These are phyloP conservation scores for Colletotrichum aenigma DNA, from an alignment of 2,329 filamentous ascomycete genomes.

Conservation along the genomic window DNA sequence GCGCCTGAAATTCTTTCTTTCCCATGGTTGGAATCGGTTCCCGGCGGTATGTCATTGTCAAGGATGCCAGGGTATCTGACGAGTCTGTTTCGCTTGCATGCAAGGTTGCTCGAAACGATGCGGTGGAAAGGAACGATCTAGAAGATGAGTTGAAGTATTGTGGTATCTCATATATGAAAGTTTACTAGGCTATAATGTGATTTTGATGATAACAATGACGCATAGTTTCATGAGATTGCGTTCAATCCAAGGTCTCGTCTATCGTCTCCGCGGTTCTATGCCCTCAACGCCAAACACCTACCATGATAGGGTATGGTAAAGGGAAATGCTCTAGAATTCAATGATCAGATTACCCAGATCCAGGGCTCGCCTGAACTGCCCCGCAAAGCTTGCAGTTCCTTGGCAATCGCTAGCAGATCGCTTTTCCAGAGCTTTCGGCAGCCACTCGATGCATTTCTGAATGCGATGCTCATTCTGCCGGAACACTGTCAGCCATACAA, in stretches of 20 bases:
- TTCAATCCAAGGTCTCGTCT: background rate
- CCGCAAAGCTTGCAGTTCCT: slow-evolving; percentile 56
- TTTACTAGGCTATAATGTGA: background rate
- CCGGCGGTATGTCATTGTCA: background rate
- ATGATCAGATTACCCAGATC: slow-evolving; percentile 36
- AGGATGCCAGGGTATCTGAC: background rate
- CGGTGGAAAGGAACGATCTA: background rate
- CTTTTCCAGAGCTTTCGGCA: slow-evolving; percentile 62
- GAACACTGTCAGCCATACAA: background rate
- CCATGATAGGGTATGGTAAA: background rate
- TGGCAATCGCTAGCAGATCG: slow-evolving; percentile 57
- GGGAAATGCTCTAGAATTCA: slow-evolving; percentile 22
- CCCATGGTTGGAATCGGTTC: background rate
- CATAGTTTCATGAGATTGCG: background rate
- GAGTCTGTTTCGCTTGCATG: background rate
- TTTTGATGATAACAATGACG: background rate
- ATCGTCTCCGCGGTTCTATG: background rate
- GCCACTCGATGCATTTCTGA: slow-evolving; percentile 67
- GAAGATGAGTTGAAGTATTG: background rate
- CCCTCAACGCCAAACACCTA: background rate
- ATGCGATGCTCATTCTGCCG: slow-evolving; percentile 64
- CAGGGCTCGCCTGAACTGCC: slow-evolving; percentile 55
- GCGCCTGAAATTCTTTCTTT: background rate
- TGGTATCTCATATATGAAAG: background rate
- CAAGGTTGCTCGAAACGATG: background rate